A percentile compares a stretch with the other conserved stretches of the same genome.
Evolutionary conservation across 2,329 filamentous ascomycete genomes (phyloP).

Genomic region (Ophiostoma quercus): DNA sequence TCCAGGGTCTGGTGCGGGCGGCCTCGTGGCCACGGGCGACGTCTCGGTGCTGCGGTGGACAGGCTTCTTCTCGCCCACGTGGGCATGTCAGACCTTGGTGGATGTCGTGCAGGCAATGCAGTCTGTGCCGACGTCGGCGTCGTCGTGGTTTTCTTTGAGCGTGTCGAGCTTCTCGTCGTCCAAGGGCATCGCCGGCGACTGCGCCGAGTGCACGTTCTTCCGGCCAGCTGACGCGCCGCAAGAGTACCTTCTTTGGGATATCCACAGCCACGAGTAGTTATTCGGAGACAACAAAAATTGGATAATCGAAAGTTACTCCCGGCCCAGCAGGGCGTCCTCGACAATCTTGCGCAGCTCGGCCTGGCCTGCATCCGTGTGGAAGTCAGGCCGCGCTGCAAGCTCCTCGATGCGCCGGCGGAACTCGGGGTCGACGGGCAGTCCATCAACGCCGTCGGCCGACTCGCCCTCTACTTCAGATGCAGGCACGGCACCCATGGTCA

Average conservation of each 20-base stretch:
- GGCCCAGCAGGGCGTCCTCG: conserved; percentile 61
- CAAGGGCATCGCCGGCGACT: conserved; percentile 40
- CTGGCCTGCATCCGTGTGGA: conserved; percentile 75
- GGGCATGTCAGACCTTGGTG: conserved; percentile 47
- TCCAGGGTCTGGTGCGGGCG: conserved; percentile 35
- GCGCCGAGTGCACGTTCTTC: conserved; percentile 50
- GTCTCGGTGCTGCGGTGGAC: conserved; percentile 54
- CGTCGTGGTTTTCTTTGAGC: conserved; percentile 53
- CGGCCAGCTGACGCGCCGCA: conserved; percentile 45
- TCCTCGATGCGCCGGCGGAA: conserved; percentile 85
- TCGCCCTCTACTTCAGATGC: conserved; percentile 42
- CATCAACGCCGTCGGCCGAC: background rate
- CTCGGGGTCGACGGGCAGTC: conserved; percentile 66
- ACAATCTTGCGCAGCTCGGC: conserved; percentile 71
- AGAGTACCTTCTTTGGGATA: conserved; percentile 59
- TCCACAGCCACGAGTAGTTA: conserved; percentile 43
- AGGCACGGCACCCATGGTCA: conserved; percentile 62
- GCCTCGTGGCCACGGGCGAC: conserved; percentile 17
- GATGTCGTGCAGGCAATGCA: conserved; percentile 42
- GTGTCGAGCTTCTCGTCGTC: conserved; percentile 48
- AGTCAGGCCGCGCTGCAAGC: conserved; percentile 75
- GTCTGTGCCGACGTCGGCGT: conserved; percentile 32
- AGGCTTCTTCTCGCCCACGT: conserved; percentile 51
- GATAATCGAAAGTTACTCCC: background rate
- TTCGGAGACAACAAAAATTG: background rate